Conservation (phyloP, 176 grass and related monocot species). For the Zizania latifolia region DNA sequence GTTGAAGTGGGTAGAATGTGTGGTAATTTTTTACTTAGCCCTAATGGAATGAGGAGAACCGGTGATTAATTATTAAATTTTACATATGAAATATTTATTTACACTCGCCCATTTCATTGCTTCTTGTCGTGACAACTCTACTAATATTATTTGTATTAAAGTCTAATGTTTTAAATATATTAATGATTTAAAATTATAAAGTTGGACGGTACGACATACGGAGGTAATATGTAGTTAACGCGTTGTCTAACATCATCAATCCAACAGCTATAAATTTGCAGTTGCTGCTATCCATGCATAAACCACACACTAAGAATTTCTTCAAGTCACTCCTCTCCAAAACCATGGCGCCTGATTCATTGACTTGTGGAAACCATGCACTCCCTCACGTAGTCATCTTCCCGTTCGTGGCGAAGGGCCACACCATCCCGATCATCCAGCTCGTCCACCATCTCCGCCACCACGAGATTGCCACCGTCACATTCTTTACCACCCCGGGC, state of each 20-base stretch:
- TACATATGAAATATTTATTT: too few relatives aligned
- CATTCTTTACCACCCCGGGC: slow-evolving; percentile 57
- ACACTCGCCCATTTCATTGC: too few relatives aligned
- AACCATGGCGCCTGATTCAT: not conserved
- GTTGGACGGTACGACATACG: too few relatives aligned
- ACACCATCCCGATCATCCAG: slow-evolving; percentile 60
- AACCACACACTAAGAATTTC: not conserved
- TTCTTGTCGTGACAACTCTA: too few relatives aligned
- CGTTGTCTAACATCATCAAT: not conserved
- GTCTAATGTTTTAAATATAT: too few relatives aligned
- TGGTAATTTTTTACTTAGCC: too few relatives aligned
- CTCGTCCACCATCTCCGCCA: slow-evolving; percentile 41
- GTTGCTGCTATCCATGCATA: not conserved
- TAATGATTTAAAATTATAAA: too few relatives aligned
- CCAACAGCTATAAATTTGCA: not conserved
- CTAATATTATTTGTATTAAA: too few relatives aligned
- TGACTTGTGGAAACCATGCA: not conserved
- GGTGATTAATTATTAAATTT: too few relatives aligned
- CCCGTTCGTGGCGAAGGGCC: slow-evolving; percentile 63
- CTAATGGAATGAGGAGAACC: too few relatives aligned
- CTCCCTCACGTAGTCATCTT: slow-evolving; percentile 54
- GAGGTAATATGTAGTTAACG: too few relatives aligned
- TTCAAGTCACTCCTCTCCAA: not conserved
- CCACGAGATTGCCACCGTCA: slow-evolving; percentile 42
- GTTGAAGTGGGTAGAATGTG: too few relatives aligned